These are phyloP conservation scores for Setaria italica DNA, from an alignment of 202 grass and related monocot genomes.

Conservation along the genomic window DNA sequence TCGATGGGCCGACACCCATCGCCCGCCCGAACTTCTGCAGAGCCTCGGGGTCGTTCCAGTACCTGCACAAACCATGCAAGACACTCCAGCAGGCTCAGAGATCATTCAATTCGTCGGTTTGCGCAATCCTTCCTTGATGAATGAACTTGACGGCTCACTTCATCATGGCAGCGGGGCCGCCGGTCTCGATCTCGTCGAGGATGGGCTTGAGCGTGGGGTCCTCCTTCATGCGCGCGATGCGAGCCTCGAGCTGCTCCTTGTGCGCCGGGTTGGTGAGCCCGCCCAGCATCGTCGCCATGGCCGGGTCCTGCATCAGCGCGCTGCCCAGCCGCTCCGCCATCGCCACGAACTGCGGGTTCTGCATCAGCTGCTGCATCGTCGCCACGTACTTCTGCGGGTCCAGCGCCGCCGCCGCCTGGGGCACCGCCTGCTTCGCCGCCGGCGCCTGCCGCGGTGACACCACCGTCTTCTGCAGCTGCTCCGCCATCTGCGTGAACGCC, in stretches of 20 bases:
- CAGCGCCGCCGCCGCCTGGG: conserved; percentile 44
- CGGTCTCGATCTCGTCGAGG: conserved; percentile 93
- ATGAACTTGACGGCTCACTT: conserved; percentile 35
- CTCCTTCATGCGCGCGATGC: conserved; percentile 81
- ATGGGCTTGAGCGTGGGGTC: conserved; percentile 84
- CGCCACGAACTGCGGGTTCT: conserved; percentile 88
- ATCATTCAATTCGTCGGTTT: too few relatives aligned
- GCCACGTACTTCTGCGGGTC: conserved; percentile 89
- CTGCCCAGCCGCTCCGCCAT: conserved; percentile 90
- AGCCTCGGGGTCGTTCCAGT: conserved; percentile 96
- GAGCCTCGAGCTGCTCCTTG: conserved; percentile 78
- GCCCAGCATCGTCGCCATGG: conserved; percentile 75
- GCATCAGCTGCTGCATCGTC: conserved; percentile 95
- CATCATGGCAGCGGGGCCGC: conserved; percentile 93
- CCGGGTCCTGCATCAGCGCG: conserved; percentile 97
- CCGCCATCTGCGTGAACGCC: conserved; percentile 88
- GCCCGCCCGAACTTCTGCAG: conserved; percentile 89
- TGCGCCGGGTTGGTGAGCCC: conserved; percentile 73
- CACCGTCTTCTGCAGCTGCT: conserved; percentile 94
- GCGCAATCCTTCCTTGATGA: too few relatives aligned
- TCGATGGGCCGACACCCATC: conserved; percentile 66
- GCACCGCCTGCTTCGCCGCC: neutral
- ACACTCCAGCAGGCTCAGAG: too few relatives aligned
- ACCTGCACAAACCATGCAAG: neutral
- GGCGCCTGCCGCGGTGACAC: conserved; percentile 37